Conservation (phyloP, 2,329 filamentous ascomycete species). For the Paecilomyces formosus region DNA sequence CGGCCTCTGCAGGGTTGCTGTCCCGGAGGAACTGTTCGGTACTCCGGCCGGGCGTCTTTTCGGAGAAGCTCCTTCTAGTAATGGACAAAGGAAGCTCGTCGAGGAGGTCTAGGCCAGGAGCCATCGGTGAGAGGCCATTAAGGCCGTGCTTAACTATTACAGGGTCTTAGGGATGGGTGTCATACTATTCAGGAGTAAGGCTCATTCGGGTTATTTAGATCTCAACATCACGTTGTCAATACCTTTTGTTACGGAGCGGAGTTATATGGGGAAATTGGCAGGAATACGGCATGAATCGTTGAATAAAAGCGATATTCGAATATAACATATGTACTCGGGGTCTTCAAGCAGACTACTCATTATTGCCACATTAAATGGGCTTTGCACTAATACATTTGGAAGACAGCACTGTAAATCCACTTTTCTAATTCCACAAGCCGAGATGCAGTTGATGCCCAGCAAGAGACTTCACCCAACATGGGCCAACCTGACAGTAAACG, state of each 20-base stretch:
- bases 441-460: neutral
- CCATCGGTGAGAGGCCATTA: neutral
- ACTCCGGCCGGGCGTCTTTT: conserved; percentile 35
- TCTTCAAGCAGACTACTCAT: neutral
- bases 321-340: neutral
- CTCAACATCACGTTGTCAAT: neutral
- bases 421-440: neutral
- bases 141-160: neutral
- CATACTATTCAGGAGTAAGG: neutral
- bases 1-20: conserved; percentile 31
- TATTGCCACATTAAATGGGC: neutral
- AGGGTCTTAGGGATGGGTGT: neutral
- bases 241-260: neutral
- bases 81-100: conserved; percentile 24
- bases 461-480: no score
- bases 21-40: conserved; percentile 43
- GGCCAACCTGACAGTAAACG: neutral
- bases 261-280: neutral
- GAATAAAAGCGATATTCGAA: neutral
- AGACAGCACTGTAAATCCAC: neutral
- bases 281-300: neutral
- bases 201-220: neutral
- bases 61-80: conserved; percentile 14
- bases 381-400: neutral
- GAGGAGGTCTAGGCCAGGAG: conserved; percentile 25